Conservation (phyloP, 768 basidiomycete species). For the Paxillus rubicundulus region DNA sequence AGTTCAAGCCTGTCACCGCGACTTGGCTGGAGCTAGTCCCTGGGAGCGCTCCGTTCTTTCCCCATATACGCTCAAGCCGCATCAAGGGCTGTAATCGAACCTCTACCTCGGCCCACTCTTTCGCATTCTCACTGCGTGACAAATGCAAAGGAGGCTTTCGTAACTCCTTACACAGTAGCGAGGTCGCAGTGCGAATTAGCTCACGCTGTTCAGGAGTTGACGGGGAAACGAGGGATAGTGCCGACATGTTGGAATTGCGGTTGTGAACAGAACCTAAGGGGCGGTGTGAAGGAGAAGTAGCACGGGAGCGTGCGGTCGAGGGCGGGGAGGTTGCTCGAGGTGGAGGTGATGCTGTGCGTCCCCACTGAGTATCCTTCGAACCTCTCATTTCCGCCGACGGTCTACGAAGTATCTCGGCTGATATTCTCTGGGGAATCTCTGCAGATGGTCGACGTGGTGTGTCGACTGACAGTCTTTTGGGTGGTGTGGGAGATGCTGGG, state of each 20-base stretch:
- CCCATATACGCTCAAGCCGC: constrained; percentile 76
- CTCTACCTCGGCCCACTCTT: constrained; percentile 78
- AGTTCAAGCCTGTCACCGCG: constrained; percentile 26
- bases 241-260: constrained; percentile 58
- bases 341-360: constrained; percentile 26
- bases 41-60: constrained; percentile 49
- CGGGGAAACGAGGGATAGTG: constrained; percentile 48
- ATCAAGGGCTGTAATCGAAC: constrained; percentile 55
- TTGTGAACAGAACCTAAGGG: constrained; percentile 45
- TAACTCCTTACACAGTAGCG: constrained; percentile 65
- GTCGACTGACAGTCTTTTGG: constrained; percentile 28
- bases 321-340: constrained; percentile 44
- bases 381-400: constrained; percentile 26
- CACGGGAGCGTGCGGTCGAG: constrained; percentile 42
- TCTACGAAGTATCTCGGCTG: constrained; percentile 23
- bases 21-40: constrained; percentile 45
- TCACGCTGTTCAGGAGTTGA: constrained; percentile 63
- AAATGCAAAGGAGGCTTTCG: constrained; percentile 57
- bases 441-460: constrained; percentile 34
- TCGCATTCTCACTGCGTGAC: constrained; percentile 47
- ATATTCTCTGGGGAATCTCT: constrained; percentile 18
- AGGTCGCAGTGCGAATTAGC: constrained; percentile 61
- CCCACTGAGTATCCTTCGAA: constrained; percentile 26
- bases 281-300: constrained; percentile 46
- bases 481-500: constrained; percentile 28